Evolutionary conservation across 176 grass and related monocot genomes (phyloP).

Genomic region (Typha latifolia): DNA sequence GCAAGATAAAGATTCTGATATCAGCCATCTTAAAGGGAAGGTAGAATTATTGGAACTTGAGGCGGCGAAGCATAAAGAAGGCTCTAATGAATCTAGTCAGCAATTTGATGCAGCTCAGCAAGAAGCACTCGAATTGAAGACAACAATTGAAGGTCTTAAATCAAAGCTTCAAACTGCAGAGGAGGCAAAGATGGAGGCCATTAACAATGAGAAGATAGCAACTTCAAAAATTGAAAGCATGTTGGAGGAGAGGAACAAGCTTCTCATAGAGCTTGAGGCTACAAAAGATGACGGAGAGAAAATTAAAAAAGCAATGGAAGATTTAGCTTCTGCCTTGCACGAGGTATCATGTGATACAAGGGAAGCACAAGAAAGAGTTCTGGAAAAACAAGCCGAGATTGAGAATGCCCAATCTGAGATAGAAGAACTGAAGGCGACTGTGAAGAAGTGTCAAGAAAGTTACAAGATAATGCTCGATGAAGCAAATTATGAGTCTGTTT

Average conservation of each 20-base stretch:
- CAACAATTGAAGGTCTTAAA: constrained; percentile 25
- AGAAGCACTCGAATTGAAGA: constrained; percentile 13
- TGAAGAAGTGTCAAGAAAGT: constrained; percentile 35
- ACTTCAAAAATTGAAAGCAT: constrained; percentile 22
- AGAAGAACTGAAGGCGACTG: constrained; percentile 25
- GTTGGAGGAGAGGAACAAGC: constrained; percentile 32
- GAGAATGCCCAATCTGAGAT: constrained; percentile 42
- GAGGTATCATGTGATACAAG: constrained; percentile 59
- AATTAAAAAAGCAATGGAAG: constrained; percentile 47
- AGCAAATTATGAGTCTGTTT: constrained; percentile 22
- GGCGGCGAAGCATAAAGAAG: constrained; percentile 28
- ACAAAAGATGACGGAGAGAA: constrained; percentile 49
- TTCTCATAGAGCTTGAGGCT: constrained; percentile 32
- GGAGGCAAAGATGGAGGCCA: constrained; percentile 17
- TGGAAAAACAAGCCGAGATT: constrained; percentile 43
- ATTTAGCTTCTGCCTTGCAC: constrained; percentile 42
- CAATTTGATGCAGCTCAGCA: constrained; percentile 22
- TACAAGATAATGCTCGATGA: constrained; percentile 34
- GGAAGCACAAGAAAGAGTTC: constrained; percentile 48
- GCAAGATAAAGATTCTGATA: constrained; percentile 31
- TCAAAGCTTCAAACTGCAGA: constrained; percentile 29
- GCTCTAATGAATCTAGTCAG: constrained; percentile 21
- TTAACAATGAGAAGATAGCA: constrained; percentile 24
- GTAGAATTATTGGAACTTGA: constrained; percentile 33
- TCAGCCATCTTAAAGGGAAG: constrained; percentile 28